Base-by-base conservation (phyloP, 257 asterid species). In the Sherardia arvensis region DNA sequence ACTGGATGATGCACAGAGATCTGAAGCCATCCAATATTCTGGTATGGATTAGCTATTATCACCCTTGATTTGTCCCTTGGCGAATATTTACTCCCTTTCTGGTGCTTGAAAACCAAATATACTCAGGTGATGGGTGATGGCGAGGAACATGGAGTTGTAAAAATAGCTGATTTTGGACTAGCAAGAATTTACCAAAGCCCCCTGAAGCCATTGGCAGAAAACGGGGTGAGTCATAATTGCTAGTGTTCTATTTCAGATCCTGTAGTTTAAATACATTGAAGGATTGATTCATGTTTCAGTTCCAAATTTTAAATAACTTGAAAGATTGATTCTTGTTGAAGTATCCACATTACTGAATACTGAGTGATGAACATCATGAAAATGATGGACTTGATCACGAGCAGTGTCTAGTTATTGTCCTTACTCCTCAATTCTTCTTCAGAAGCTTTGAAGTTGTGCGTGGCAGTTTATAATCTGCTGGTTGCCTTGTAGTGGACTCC, bases 141-240 rank as follows among this genome's bases (percentile, higher is more conserved):
- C 40, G 97, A 92, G 64, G 99, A 92, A 66, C 99, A 92, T 32
- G 99, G 99, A 71, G 81, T 92, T 21, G 82, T 92, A 34, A 92
- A 92, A 81, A 85, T 92, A 69, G 97, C 96, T 74, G 99, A 92
- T 79, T 92, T 92, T 68, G 99, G 99, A 69, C 99, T 92, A 62
- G 99, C 99, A 40, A 85, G 97, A 84, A 84, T 92, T 67, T 92
- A 89, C 71, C 97, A 87, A 76, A 95, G 96, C 77, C 97, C 99
- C 62, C 69, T 92, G 34, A 89, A 85, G 80, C 84, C 96, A 68
- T 80, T 92, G 54, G 70, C 87, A 48, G 97, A 92, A 59, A 92
- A 92, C 80, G 99, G 99, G 87, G 99, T 89, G 73, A 76, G 85
- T 64, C 45, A 65, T 58, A 56, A n/a, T 25, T 66, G 9, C 10